Evolutionary conservation across 768 basidiomycete genomes (phyloP).

Genomic region (Tylopilus sp.): DNA sequence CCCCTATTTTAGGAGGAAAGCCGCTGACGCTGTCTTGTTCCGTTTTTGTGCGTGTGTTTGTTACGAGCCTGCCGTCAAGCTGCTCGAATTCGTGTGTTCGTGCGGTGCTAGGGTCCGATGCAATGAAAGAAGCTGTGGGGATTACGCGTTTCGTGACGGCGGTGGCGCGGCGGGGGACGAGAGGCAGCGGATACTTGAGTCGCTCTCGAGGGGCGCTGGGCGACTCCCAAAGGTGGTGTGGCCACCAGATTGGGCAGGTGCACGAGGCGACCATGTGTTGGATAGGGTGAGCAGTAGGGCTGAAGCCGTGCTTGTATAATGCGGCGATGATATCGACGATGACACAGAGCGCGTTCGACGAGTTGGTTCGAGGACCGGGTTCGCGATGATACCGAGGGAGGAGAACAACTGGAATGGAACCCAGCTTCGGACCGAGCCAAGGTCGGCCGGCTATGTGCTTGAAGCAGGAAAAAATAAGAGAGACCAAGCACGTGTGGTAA

Average conservation of each 20-base stretch:
- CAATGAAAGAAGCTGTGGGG: neutral
- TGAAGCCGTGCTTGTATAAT: neutral
- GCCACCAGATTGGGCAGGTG: neutral
- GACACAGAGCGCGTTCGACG: too few relatives aligned
- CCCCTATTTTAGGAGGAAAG: constrained; percentile 27
- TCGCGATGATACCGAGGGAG: too few relatives aligned
- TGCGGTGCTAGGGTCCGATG: neutral
- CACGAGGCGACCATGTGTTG: constrained; percentile 4
- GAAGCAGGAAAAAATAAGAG: too few relatives aligned
- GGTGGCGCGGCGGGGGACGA: constrained; percentile 23
- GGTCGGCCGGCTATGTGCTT: too few relatives aligned
- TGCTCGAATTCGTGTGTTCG: constrained; percentile 9
- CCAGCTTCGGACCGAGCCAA: too few relatives aligned
- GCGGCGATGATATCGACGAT: neutral
- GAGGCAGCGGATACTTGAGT: neutral
- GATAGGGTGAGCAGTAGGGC: too few relatives aligned
- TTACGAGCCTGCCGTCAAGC: constrained; percentile 35
- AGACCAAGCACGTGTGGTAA: constrained; percentile 31
- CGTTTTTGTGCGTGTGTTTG: neutral
- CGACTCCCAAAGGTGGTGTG: neutral
- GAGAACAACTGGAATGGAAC: too few relatives aligned
- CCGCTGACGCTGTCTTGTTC: constrained; percentile 7
- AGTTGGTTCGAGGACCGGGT: too few relatives aligned
- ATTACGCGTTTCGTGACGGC: constrained; percentile 21
- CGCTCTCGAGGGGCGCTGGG: neutral